Conservation (phyloP, 1,284 basidiomycete species). For the Sporisorium graminicola region DNA sequence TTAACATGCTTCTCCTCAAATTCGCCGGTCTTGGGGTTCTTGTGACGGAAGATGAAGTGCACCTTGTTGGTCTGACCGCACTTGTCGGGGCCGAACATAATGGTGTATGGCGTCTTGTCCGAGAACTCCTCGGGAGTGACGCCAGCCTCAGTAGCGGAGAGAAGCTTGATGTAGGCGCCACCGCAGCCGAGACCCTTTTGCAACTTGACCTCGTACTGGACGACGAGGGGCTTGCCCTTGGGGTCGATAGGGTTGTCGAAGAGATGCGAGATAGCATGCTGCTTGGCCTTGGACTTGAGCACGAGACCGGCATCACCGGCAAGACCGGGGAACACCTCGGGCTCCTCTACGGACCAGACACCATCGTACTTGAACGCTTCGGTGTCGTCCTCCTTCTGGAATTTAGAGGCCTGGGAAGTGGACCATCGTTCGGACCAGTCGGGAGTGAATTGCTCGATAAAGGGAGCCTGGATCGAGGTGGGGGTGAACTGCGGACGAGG, state of each 20-base stretch:
- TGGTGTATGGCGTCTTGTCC: slow-evolving; percentile 69
- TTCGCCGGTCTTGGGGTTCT: slow-evolving; percentile 71
- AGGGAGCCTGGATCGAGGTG: slow-evolving; percentile 86
- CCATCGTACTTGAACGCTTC: slow-evolving; percentile 89
- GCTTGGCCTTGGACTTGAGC: slow-evolving; percentile 84
- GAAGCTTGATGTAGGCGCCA: slow-evolving; percentile 97
- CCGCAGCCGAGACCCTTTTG: slow-evolving; percentile 99
- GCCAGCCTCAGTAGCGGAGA: slow-evolving; percentile 73
- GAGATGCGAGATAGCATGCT: slow-evolving; percentile 96
- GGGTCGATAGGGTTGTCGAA: slow-evolving; percentile 85
- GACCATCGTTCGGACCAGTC: slow-evolving; percentile 94
- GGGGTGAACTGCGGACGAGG: slow-evolving; percentile 73
- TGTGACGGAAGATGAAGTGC: slow-evolving; percentile 70
- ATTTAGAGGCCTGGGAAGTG: slow-evolving; percentile 95
- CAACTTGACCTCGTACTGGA: slow-evolving; percentile 96
- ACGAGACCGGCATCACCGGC: slow-evolving; percentile 69
- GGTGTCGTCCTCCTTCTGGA: slow-evolving; percentile 60
- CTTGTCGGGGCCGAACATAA: slow-evolving; percentile 70
- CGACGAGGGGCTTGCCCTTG: slow-evolving; percentile 87
- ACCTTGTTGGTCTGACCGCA: slow-evolving; percentile 69
- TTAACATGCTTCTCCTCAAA: slow-evolving; percentile 97
- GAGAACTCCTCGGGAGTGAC: slow-evolving; percentile 66
- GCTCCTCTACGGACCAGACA: slow-evolving; percentile 95
- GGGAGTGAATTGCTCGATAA: slow-evolving; percentile 96
- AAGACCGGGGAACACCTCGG: slow-evolving; percentile 76